Conservation (phyloP, 352 stramenopile genomes). For the Blastocystis hominis region DNA sequence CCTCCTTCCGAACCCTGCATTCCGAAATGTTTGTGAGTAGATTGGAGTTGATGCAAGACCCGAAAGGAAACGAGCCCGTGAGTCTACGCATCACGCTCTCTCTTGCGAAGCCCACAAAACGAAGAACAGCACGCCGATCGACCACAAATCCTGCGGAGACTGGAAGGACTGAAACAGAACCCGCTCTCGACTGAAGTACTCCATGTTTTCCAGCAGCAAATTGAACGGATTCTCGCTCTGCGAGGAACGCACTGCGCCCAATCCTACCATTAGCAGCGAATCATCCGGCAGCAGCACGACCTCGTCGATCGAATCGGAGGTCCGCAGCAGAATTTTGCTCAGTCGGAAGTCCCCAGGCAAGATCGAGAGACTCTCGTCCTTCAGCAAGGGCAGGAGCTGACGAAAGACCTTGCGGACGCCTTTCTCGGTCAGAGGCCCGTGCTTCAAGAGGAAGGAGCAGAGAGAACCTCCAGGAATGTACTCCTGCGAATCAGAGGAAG, state of each 20-base stretch:
- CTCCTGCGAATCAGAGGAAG: background rate
- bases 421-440: slow-evolving; percentile 17
- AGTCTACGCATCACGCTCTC: background rate
- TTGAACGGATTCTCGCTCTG: background rate
- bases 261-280: background rate
- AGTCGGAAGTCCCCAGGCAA: background rate
- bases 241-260: background rate
- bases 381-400: background rate
- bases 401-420: background rate
- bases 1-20: background rate
- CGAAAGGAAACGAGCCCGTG: slow-evolving; percentile 23
- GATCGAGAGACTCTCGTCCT: background rate
- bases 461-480: background rate
- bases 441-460: background rate
- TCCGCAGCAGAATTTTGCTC: background rate
- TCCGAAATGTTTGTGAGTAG: background rate
- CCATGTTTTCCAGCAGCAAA: background rate
- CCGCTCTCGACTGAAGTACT: background rate
- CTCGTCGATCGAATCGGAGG: background rate
- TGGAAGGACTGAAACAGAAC: background rate
- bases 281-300: background rate
- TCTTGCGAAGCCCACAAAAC: background rate
- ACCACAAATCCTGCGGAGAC: background rate
- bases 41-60: background rate
- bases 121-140: background rate